Percentiles rank a stretch among this genome's conserved stretches.
These are phyloP conservation scores for Herpetomonas muscarum DNA, from an alignment of 208 protist genomes.

Conservation along the genomic window DNA sequence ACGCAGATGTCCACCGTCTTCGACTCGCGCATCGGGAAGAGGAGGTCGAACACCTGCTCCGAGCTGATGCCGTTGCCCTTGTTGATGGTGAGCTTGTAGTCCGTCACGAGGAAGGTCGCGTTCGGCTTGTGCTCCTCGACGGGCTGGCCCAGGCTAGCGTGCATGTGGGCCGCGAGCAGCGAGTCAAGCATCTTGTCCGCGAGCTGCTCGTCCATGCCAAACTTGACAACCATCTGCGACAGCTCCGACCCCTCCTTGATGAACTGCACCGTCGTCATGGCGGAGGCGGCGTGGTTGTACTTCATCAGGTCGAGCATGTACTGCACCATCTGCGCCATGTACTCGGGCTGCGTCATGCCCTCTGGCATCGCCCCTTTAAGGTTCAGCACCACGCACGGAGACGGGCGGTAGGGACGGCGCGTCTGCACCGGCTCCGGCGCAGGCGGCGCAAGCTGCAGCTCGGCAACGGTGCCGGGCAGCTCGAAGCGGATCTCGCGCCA, in stretches of 20 bases:
- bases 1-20: conserved; percentile 55
- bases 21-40: conserved; percentile 44
- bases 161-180: conserved; percentile 48
- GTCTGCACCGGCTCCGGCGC: conserved; percentile 44
- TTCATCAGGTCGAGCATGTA: conserved; percentile 74
- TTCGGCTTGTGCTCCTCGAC: conserved; percentile 39
- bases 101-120: conserved; percentile 77
- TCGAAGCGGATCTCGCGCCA: conserved; percentile 76
- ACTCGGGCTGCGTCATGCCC: conserved; percentile 58
- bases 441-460: conserved; percentile 66
- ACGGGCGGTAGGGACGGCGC: conserved; percentile 31
- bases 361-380: conserved; percentile 60
- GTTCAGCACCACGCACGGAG: conserved; percentile 53
- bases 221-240: conserved; percentile 66
- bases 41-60: conserved; percentile 50
- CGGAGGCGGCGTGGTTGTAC: conserved; percentile 57
- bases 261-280: conserved; percentile 76
- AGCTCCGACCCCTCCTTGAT: conserved; percentile 70
- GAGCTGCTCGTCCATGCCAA: conserved; percentile 56
- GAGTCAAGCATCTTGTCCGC: conserved; percentile 47
- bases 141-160: conserved; percentile 49
- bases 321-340: conserved; percentile 67
- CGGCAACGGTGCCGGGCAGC: conserved; percentile 67
- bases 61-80: conserved; percentile 50
- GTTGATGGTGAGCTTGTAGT: conserved; percentile 56